A percentile compares a stretch with the other conserved stretches of the same genome.
Conservation (phyloP, 176 grass and related monocot genomes). For the Aegilops umbellulata region DNA sequence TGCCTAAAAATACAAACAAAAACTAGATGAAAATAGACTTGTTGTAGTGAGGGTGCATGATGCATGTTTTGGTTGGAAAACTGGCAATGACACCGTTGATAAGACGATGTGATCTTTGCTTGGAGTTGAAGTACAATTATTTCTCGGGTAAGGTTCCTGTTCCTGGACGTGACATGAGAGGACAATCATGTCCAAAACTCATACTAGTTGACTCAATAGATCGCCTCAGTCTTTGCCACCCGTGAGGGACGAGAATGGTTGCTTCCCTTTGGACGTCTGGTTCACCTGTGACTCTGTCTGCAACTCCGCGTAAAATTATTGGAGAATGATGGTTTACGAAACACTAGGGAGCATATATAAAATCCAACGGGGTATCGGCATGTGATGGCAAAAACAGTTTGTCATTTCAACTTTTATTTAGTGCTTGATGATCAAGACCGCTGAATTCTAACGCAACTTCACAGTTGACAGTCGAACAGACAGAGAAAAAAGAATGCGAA, state of each 20-base stretch:
- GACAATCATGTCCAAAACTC: background rate
- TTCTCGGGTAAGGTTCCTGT: slow-evolving; percentile 7
- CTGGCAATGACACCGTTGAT: background rate
- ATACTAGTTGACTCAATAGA: background rate
- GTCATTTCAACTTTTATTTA: background rate
- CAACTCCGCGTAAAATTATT: slow-evolving; percentile 1
- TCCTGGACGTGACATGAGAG: slow-evolving; percentile 16
- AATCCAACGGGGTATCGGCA: too few species aligned
- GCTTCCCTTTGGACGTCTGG: background rate
- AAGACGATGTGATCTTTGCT: background rate
- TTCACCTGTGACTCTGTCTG: background rate
- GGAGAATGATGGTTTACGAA: background rate
- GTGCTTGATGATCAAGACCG: background rate
- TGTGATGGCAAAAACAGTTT: background rate
- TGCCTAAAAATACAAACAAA: too few species aligned
- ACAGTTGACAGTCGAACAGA: background rate
- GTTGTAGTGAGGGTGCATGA: background rate
- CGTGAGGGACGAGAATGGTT: slow-evolving; percentile 24
- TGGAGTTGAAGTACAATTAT: slow-evolving; percentile 12
- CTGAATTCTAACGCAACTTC: background rate
- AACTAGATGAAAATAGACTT: background rate
- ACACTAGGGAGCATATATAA: too few species aligned
- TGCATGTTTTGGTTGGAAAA: too few species aligned
- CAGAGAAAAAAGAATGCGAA: too few species aligned
- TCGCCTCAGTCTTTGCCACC: background rate